A percentile compares a stretch with the other conserved stretches of the same genome.
Conservation (phyloP, 192 early-diverging fungal genomes). For the Coemansia sp. region DNA sequence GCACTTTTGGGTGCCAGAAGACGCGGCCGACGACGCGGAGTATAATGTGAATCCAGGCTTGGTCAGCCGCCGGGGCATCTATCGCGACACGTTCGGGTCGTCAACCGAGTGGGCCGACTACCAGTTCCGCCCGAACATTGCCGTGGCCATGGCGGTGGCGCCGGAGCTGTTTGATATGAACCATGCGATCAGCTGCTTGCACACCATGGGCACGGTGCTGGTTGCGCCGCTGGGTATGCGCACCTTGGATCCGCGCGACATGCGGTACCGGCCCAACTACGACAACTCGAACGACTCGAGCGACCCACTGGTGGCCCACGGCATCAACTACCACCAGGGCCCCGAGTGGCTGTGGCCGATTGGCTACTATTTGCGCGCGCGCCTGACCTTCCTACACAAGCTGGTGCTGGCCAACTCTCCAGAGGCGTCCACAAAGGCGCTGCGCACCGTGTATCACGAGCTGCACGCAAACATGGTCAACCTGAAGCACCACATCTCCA, state of each 20-base stretch:
- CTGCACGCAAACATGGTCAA: constrained; percentile 75
- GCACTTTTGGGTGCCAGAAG: constrained; percentile 84
- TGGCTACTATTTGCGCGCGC: constrained; percentile 87
- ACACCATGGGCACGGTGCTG: constrained; percentile 63
- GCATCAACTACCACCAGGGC: constrained; percentile 97
- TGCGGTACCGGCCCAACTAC: constrained; percentile 90
- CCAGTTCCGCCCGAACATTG: constrained; percentile 90
- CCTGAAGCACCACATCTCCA: constrained; percentile 54
- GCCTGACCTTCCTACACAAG: constrained; percentile 61
- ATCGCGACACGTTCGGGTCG: constrained; percentile 82
- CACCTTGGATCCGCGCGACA: constrained; percentile 91
- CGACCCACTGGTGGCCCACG: constrained; percentile 86
- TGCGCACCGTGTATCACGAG: constrained; percentile 64
- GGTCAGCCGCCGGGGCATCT: constrained; percentile 87
- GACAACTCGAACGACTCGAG: constrained; percentile 85
- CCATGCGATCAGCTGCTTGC: constrained; percentile 69
- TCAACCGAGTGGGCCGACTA: constrained; percentile 76
- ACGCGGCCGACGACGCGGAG: constrained; percentile 57
- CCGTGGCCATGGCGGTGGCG: constrained; percentile 88
- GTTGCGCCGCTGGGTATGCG: constrained; percentile 89
- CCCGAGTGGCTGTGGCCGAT: constrained; percentile 97
- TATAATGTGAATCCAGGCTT: constrained; percentile 57
- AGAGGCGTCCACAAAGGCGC: constrained; percentile 33
- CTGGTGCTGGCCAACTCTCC: constrained; percentile 3
- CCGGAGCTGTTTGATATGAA: constrained; percentile 84